These are phyloP conservation scores for Rhexocercosporidium sp. DNA, from an alignment of 2,329 filamentous ascomycete genomes.

Conservation along the genomic window DNA sequence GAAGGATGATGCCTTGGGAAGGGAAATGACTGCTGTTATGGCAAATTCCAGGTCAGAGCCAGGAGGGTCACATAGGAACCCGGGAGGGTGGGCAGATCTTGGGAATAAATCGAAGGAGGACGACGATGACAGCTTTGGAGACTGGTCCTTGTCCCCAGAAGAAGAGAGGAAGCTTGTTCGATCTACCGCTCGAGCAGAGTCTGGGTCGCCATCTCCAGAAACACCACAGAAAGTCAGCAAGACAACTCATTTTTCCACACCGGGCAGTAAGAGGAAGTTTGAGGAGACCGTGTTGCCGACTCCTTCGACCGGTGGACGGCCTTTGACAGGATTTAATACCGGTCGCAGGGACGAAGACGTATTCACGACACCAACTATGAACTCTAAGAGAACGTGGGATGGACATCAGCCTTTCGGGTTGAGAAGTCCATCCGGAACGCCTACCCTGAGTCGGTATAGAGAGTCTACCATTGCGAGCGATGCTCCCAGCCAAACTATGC, in stretches of 20 bases:
- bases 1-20: slow-evolving; percentile 55
- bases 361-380: slow-evolving; percentile 29
- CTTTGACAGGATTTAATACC: neutral
- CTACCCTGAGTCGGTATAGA: slow-evolving; percentile 35
- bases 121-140: slow-evolving; percentile 39
- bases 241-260: slow-evolving; percentile 30
- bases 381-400: slow-evolving; percentile 33
- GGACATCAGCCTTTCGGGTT: slow-evolving; percentile 31
- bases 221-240: slow-evolving; percentile 37
- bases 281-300: slow-evolving; percentile 36
- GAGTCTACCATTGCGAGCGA: slow-evolving; percentile 21
- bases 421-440: slow-evolving; percentile 34
- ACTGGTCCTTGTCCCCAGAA: slow-evolving; percentile 32
- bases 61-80: slow-evolving; percentile 21
- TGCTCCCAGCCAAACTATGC: neutral
- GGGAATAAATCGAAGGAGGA: slow-evolving; percentile 29
- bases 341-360: slow-evolving; percentile 29
- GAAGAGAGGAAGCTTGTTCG: slow-evolving; percentile 33
- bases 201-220: slow-evolving; percentile 26
- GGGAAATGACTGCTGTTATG: slow-evolving; percentile 51
- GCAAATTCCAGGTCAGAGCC: slow-evolving; percentile 52
- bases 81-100: slow-evolving; percentile 22
- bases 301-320: slow-evolving; percentile 28
- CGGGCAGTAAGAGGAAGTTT: slow-evolving; percentile 39
- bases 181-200: slow-evolving; percentile 16